phyloP scores from a whole-genome alignment of 192 early-diverging fungal species.

The Podila minutissima region DNA sequence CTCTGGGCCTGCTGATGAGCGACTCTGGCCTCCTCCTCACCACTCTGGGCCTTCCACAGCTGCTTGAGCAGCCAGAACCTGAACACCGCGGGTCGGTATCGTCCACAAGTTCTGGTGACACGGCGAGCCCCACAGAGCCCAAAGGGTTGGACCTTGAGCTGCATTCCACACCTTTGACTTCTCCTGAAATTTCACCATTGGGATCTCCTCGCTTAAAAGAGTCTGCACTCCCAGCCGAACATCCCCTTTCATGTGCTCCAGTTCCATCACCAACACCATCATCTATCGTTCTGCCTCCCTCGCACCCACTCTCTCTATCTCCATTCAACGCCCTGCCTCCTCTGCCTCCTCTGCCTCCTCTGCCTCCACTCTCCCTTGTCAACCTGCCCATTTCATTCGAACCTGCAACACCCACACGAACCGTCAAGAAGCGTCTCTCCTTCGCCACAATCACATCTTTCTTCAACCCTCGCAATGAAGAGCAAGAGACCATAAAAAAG shows the following conservation, averaged over 20 bases:
- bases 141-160: conserved; percentile 1
- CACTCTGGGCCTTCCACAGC: not conserved
- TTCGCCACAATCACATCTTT: conserved; percentile 44
- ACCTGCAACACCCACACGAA: conserved; percentile 2
- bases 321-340: not conserved
- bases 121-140: conserved; percentile 10
- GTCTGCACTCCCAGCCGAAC: not conserved
- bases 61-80: not conserved
- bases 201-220: conserved; percentile 33
- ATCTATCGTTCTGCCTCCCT: not conserved
- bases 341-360: not conserved
- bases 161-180: conserved; percentile 21
- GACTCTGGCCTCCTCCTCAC: not conserved
- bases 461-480: conserved; percentile 20
- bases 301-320: not conserved
- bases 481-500: conserved; percentile 9
- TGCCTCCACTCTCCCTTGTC: not conserved
- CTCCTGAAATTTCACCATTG: conserved; percentile 35
- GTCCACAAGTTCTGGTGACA: conserved; percentile 33
- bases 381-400: not conserved
- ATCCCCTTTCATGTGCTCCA: not conserved
- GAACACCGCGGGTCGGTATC: conserved; percentile 42
- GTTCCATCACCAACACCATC: not conserved
- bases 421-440: conserved; percentile 37
- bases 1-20: not conserved